Base-by-base conservation (phyloP, 1,284 basidiomycete species). In the Ceratobasidium sp. region DNA sequence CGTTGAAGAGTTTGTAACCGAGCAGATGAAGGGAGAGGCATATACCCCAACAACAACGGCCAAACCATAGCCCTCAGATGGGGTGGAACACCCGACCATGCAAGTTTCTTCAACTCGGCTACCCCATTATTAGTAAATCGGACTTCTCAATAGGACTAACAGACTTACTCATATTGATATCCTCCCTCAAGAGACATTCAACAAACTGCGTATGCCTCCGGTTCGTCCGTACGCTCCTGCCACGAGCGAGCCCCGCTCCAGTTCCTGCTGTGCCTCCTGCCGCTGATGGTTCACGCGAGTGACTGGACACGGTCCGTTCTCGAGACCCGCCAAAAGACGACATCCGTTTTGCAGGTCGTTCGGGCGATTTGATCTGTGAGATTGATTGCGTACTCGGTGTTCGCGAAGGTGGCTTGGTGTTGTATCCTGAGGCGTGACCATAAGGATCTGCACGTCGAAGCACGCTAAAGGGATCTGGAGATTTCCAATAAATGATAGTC, bases 21-120 rank as follows among this genome's bases (percentile, higher is more conserved):
- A 1, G 92, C 82, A n/a, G 90, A 87, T 2, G 86, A 85, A 0
- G 93, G 90, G 8, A 96, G 82, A 0, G 97, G 96, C 22, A 98
- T 85, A 79, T 99, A 98, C 40, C 94, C 94, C 49, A 99, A 86
- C 35, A 99, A 84, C 69, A 98, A 83, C 76, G 94, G 94, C 97
- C 97, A 99, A 13, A 91, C 92, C 75, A 97, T 86, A 0, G 96
- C 93, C 45, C 97, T 85, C 25, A 99, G 83, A 75, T 95, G 92
- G 55, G 80, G 78, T 0, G 97, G 96, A 20, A 98, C 90, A 17
- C 97, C 97, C 56, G 91, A 91, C 96, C 96, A 99, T n/a, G 95
- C 90, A 34, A 98, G 84, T 74, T 93, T 92, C 52, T 94, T 85
- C 70, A 99, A 83, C 77, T 93, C 90, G 22, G 86, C 91, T 93